Conservation (phyloP, 2,329 filamentous ascomycete species). For the Colletotrichum phormii region DNA sequence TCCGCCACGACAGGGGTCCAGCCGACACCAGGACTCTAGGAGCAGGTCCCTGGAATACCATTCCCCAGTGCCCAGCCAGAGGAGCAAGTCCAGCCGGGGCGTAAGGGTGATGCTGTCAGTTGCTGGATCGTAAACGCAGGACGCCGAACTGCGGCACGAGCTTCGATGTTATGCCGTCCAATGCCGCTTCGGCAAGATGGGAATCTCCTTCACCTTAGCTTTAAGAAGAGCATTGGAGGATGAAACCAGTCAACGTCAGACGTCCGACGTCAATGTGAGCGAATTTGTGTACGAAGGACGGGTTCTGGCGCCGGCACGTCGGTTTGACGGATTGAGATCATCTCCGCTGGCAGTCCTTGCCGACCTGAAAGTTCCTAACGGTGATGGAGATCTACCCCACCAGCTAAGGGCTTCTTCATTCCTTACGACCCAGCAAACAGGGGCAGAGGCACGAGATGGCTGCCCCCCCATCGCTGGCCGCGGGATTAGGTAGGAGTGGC, state of each 20-base stretch:
- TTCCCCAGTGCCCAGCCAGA: conserved; percentile 10
- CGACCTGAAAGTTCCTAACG: conserved; percentile 26
- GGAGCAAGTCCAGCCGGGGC: conserved; percentile 11
- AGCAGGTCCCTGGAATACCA: not conserved
- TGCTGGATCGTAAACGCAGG: not conserved
- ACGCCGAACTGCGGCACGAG: not conserved
- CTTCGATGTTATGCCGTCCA: not conserved
- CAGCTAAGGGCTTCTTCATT: conserved; percentile 17
- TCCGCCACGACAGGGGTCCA: conserved; percentile 26
- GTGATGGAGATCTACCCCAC: conserved; percentile 28
- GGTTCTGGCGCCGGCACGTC: conserved; percentile 17
- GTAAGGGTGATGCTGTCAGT: conserved; percentile 23
- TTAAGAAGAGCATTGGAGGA: not conserved
- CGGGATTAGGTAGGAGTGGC: not conserved
- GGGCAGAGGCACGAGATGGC: not conserved
- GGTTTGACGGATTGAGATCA: conserved; percentile 33
- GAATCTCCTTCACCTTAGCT: not conserved
- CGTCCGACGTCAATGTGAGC: not conserved
- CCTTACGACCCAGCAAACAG: conserved; percentile 1
- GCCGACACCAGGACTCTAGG: not conserved
- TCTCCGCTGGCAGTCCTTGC: conserved; percentile 24
- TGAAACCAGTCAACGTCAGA: not conserved
- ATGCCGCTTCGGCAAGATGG: not conserved
- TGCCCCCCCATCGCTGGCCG: conserved; percentile 9
- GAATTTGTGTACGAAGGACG: not conserved